Conservation (phyloP, 192 early-diverging fungal species). For the Ramicandelaber brevisporus region DNA sequence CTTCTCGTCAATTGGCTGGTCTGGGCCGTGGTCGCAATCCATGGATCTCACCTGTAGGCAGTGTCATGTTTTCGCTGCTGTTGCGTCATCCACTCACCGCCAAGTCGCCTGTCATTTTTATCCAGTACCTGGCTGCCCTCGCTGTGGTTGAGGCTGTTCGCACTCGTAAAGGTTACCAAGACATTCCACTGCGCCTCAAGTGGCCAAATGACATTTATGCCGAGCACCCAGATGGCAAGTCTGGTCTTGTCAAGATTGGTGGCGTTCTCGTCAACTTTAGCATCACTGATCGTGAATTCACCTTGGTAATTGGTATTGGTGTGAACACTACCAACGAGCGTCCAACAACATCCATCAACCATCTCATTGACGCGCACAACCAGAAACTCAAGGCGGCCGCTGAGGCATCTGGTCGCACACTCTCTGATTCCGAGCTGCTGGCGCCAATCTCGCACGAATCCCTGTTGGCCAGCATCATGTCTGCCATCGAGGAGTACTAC, state of each 20-base stretch:
- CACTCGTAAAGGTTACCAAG: slow-evolving; percentile 37
- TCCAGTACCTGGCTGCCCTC: slow-evolving; percentile 83
- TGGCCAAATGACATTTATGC: slow-evolving; percentile 98
- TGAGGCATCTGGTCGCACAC: no score
- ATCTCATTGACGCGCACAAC: slow-evolving; percentile 38
- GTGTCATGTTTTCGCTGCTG: slow-evolving; percentile 64
- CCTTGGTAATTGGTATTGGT: slow-evolving; percentile 66
- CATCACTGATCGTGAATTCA: slow-evolving; percentile 39
- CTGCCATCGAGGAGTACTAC: slow-evolving; percentile 55
- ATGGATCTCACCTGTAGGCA: slow-evolving; percentile 85
- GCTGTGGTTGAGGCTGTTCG: slow-evolving; percentile 60
- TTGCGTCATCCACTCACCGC: slow-evolving; percentile 36
- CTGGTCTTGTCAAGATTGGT: slow-evolving; percentile 49
- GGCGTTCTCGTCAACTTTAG: slow-evolving; percentile 74
- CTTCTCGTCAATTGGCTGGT: slow-evolving; percentile 59
- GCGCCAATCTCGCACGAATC: slow-evolving; percentile 38
- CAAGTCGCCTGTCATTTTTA: slow-evolving; percentile 48
- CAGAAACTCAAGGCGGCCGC: no score
- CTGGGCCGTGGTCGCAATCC: slow-evolving; percentile 78
- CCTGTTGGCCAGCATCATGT: slow-evolving; percentile 31
- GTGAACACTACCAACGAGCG: slow-evolving; percentile 60
- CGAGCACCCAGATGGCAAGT: slow-evolving; percentile 10
- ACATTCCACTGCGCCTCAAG: slow-evolving; percentile 65
- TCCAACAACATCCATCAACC: slow-evolving; percentile 72
- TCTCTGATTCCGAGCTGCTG: slow-evolving; percentile 7